A percentile compares a stretch with the other conserved stretches of the same genome.
Evolutionary conservation across 495 filamentous ascomycete genomes (phyloP).

Genomic region (Darksidea phi): DNA sequence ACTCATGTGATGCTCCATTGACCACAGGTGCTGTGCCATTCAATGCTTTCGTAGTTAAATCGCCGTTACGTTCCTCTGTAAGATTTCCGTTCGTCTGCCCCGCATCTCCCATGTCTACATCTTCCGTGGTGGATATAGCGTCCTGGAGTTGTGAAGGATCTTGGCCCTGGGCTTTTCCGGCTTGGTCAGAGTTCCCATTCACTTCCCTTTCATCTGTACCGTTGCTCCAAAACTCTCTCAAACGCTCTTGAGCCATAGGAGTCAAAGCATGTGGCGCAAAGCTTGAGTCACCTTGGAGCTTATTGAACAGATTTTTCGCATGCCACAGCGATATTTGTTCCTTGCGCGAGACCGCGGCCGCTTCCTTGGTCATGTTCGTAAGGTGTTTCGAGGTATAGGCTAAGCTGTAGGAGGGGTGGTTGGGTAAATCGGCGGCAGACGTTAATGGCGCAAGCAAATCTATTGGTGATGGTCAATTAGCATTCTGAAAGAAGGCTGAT

Average conservation of each 20-base stretch:
- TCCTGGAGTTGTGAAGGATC: not conserved
- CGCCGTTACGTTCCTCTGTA: not conserved
- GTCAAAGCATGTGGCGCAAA: slow-evolving; percentile 69
- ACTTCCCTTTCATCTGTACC: not conserved
- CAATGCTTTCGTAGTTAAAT: not conserved
- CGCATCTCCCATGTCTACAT: slow-evolving; percentile 21
- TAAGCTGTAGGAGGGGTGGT: slow-evolving; percentile 78
- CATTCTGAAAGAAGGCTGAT: not conserved
- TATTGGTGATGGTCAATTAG: slow-evolving; percentile 40
- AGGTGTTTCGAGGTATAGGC: slow-evolving; percentile 80
- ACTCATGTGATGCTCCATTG: slow-evolving; percentile 12
- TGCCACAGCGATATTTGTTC: slow-evolving; percentile 74
- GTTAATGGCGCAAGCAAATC: slow-evolving; percentile 86
- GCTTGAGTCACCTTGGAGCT: slow-evolving; percentile 73
- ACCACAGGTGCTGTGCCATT: slow-evolving; percentile 18
- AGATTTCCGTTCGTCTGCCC: slow-evolving; percentile 17
- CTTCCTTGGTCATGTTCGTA: slow-evolving; percentile 70
- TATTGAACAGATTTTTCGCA: slow-evolving; percentile 72
- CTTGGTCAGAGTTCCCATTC: not conserved
- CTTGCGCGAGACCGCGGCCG: slow-evolving; percentile 68
- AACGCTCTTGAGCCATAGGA: not conserved
- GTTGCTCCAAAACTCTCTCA: not conserved
- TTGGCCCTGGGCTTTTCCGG: not conserved
- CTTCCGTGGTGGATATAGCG: not conserved
- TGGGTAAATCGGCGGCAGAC: slow-evolving; percentile 77